Base-by-base conservation (phyloP, 805 yeast species). In the Saturnispora besseyi region DNA sequence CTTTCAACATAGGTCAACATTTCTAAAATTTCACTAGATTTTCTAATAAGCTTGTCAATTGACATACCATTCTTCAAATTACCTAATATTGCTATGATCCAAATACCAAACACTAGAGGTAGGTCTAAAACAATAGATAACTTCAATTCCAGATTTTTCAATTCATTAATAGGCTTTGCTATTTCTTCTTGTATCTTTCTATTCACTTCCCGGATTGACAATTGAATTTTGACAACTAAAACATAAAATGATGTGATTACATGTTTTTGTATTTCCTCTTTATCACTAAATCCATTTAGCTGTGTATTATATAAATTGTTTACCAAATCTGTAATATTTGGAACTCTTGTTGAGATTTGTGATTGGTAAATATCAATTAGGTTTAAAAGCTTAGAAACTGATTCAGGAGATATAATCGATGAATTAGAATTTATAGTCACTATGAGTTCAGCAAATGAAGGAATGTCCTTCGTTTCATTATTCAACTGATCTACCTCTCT, bases 101-200 rank as follows among this genome's bases (percentile, higher is more conserved):
- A 75, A n/a, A 83, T 68, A 1, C 93, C 93, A 61, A 84, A 83
- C 1, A 84, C 64, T 11, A 84, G 60, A 0, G 95, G 95, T 28
- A 86, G 60, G 60, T 86, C 93, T 12, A 78, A 71, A 0, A 83
- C 78, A 11, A 61, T 54, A 11, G 67, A 63, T 12, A 66, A 49
- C 24, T 57, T 61, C 9, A 66, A 50, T 50, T 70, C 72, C 26
- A 52, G 46, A 5, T 58, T 60, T 51, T 64, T 70, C n/a, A 71
- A 51, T 1, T 48, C 34, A 12, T 61, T 55, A 21, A 73, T 53
- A 41, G 61, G 61, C 13, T 56, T 59, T 9, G 64, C 56, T 37
- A 71, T 58, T 5, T 68, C 71, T 22, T 57, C 61, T 5, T 63
- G 53, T 11, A 74, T 46, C 2, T 51, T 26, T 21, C 60, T 63